Evolutionary conservation across 2,329 filamentous ascomycete genomes (phyloP).

Genomic region (Bipolaris zeicola): DNA sequence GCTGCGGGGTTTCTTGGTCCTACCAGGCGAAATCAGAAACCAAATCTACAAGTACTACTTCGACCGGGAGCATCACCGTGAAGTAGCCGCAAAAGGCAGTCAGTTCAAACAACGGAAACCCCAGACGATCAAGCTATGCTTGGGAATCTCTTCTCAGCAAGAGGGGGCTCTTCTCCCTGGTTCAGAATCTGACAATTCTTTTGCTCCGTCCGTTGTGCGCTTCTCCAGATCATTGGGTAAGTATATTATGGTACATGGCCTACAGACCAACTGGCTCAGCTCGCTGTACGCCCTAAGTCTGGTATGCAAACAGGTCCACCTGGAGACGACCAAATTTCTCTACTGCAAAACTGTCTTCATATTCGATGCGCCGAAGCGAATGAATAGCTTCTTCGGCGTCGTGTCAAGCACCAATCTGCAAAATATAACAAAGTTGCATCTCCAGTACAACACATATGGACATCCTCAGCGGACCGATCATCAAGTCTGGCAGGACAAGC

Average conservation of each 20-base stretch:
- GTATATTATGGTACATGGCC: slow-evolving; percentile 24
- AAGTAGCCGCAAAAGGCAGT: slow-evolving; percentile 27
- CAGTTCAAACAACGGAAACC: slow-evolving; percentile 10
- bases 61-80: slow-evolving; percentile 30
- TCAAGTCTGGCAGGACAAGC: slow-evolving; percentile 33
- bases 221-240: slow-evolving; percentile 25
- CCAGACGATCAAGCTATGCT: slow-evolving; percentile 23
- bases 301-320: slow-evolving; percentile 37
- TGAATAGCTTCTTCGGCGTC: slow-evolving; percentile 33
- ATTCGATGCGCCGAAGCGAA: slow-evolving; percentile 35
- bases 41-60: slow-evolving; percentile 54
- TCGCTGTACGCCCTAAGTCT: slow-evolving; percentile 37
- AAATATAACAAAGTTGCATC: slow-evolving; percentile 34
- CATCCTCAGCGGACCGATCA: slow-evolving; percentile 17
- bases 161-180: neutral
- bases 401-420: slow-evolving; percentile 25
- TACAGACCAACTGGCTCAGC: slow-evolving; percentile 36
- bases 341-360: slow-evolving; percentile 39
- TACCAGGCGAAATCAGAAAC: slow-evolving; percentile 59
- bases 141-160: neutral
- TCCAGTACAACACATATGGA: slow-evolving; percentile 41
- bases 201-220: slow-evolving; percentile 14
- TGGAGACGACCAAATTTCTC: slow-evolving; percentile 34
- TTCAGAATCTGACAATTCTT: neutral
- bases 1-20: slow-evolving; percentile 36